Base-by-base conservation (phyloP, 805 yeast species). In the Cyberlindnera nakhonratchasimensis region DNA sequence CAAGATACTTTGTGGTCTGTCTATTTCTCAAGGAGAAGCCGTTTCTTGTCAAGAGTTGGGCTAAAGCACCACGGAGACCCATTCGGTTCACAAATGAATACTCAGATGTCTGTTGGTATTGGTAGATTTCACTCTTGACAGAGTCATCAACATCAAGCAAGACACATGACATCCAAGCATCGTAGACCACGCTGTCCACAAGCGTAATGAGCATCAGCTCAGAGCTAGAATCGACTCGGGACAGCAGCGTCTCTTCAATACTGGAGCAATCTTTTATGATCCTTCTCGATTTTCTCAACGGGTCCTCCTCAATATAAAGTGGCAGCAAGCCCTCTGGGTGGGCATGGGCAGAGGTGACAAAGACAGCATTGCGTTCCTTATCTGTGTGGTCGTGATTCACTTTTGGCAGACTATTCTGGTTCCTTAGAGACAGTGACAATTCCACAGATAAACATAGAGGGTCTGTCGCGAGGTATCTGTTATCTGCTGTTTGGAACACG, bases 401-500 rank as follows among this genome's bases (percentile, higher is more conserved):
- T 42, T 29, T 52, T 13, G 82, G 82, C 22, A 80, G 54, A 29
- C 61, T 62, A 30, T 74, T 54, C 1, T 52, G 46, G 44, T 75
- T 72, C 47, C 72, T 75, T 29, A 64, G 47, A 28, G 78, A 70
- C 26, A 80, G 55, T 0, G 74, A 53, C 19, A 81, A 58, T 35
- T 75, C 66, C 11, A 71, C 63, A 16, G 67, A 65, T 9, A 79
- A 58, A 37, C 85, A 75, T 12, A 72, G 54, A 0, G 88, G 88
- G 51, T 82, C 89, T 0, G 76, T 67, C 2, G 86, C 79, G 1
- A 75, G 51, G 14, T 60, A 48, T 1, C 58, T 50, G 8, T 55
- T 44, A 1, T 46, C 53, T 26, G 60, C 58, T 12, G 62, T 64
- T 2, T 58, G 44, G 34, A 61, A 61, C 3, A 75, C 64, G 50